Evolutionary conservation across 2,329 filamentous ascomycete genomes (phyloP), one percentile per base, ranked within the genome.

Genomic region (Alternaria brassicicola): DNA sequence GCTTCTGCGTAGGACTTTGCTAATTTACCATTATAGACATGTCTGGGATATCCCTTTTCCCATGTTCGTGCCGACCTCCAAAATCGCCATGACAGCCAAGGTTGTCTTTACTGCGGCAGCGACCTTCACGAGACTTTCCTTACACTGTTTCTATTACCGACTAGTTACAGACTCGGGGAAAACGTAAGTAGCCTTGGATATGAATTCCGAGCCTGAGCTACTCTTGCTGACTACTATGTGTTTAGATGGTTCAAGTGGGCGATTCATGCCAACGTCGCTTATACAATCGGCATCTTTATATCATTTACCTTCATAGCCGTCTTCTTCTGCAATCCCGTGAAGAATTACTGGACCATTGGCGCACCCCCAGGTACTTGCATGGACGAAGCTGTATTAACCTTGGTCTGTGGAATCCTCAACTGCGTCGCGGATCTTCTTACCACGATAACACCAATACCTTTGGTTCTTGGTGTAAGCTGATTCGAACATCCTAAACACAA

Each of bases 71-170:
- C 59, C 67, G 15, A 68, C 60, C 3, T 54, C 55, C 21, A 78
- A 80, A 53, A 73, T 80, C 13, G 80, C 78, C 3, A 76, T 82
- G 64, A 66, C 70, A 1, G 74, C 79, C 4, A 82, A 82, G 61
- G 50, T 79, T 6, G 64, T 79, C 4, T 82, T 81, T 60, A 75
- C 73, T 2, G 64, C 74, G 12, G 79, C 79, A 2, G 71, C 79
- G 1, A 78, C 76, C 0, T 81, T 80, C 55, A 81, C 79, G 0
- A 70, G 80, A 15, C 68, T 81, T 15, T 81, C 78, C 0, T 68
- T 82, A 8, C 76, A 81, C 31, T 78, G 71, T 62, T 81, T 82
- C 64, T 83, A 82, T 61, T 81, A 81, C 51, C 76, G 81, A 12
- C 68, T 82, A 9, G 70, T 81, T 7, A 57, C 73, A 9, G 79